phyloP scores from a whole-genome alignment of 768 basidiomycete species.

The Leccinellum rugosiceps region DNA sequence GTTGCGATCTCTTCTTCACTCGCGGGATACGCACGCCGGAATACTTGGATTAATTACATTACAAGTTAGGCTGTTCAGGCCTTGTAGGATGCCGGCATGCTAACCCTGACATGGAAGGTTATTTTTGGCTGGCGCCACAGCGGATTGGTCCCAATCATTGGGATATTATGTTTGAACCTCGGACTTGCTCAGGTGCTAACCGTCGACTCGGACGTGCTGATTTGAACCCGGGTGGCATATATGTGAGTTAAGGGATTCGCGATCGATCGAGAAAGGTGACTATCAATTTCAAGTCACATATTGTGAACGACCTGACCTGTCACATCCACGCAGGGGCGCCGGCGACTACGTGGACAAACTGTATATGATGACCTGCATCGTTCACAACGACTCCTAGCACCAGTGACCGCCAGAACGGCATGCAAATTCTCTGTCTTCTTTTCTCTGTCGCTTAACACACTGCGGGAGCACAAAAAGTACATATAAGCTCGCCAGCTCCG shows the following conservation, averaged over 20 bases:
- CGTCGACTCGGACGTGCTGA: not conserved
- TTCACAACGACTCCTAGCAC: not conserved
- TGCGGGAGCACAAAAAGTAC: not conserved
- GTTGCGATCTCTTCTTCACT: constrained; percentile 16
- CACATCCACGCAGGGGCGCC: not conserved
- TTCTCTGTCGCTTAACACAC: constrained; percentile 12
- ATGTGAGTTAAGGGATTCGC: not conserved
- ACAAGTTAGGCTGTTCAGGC: not conserved
- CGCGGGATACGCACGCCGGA: constrained; percentile 18
- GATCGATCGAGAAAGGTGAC: not conserved
- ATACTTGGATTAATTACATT: constrained; percentile 10
- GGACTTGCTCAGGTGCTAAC: not conserved
- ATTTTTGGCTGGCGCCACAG: not conserved
- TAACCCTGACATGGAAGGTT: constrained; percentile 5
- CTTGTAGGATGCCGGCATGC: constrained; percentile 13
- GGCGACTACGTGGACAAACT: constrained; percentile 18
- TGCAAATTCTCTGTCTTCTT: constrained; percentile 1
- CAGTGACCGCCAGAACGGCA: constrained; percentile 3
- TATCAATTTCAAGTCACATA: constrained; percentile 1
- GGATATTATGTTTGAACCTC: not conserved
- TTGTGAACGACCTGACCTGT: too few species aligned
- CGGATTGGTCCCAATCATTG: not conserved
- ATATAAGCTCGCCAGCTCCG: not conserved
- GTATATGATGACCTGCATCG: not conserved
- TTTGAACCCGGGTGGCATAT: not conserved